These are phyloP conservation scores for Sinapis alba DNA, from an alignment of 441 rosid genomes.

Conservation along the genomic window DNA sequence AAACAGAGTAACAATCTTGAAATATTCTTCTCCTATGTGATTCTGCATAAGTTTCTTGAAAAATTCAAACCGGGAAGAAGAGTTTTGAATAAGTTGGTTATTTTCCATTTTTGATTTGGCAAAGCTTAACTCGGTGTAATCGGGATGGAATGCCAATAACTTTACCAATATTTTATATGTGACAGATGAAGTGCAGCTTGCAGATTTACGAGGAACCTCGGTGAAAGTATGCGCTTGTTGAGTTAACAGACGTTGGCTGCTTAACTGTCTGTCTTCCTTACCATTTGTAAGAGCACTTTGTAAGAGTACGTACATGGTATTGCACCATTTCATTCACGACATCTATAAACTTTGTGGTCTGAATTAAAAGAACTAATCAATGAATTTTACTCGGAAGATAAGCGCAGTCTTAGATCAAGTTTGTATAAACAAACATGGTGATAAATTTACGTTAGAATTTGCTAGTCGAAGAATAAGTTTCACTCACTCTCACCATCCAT, in stretches of 20 bases:
- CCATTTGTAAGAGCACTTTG: constrained; percentile 14
- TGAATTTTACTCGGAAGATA: constrained; percentile 7
- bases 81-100: not conserved
- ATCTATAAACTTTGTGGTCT: constrained; percentile 11
- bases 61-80: not conserved
- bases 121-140: not conserved
- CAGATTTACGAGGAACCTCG: not conserved
- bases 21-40: constrained; percentile 2
- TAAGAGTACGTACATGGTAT: not conserved
- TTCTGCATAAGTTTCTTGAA: not conserved
- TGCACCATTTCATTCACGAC: not conserved
- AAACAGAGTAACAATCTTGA: not conserved
- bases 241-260: not conserved
- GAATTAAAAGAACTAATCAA: not conserved
- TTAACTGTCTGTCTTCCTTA: constrained; percentile 5
- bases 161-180: not conserved
- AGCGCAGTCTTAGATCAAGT: not conserved
- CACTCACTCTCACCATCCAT: not conserved
- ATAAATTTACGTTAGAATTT: not conserved
- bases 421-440: not conserved
- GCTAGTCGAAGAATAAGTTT: not conserved
- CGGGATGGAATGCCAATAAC: not conserved
- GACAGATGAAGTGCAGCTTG: constrained; percentile 5
- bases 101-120: not conserved
- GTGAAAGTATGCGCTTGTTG: not conserved